A percentile compares a stretch with the other conserved stretches of the same genome.
These are phyloP conservation scores for Leccinum variabile DNA, from an alignment of 1,284 basidiomycete species.

Conservation along the genomic window DNA sequence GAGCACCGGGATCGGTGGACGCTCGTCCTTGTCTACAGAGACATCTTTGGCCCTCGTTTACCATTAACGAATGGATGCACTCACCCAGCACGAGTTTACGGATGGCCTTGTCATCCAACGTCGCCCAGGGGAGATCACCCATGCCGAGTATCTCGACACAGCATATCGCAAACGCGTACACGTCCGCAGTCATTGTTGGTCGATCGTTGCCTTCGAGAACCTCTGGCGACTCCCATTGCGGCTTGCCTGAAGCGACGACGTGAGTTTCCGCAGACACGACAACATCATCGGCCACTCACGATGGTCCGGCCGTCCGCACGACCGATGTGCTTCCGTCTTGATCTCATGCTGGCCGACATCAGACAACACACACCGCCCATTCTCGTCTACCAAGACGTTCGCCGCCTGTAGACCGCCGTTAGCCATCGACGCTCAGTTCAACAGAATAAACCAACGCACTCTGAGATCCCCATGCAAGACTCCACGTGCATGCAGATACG, in stretches of 20 bases:
- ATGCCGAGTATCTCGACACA: slow-evolving; percentile 69
- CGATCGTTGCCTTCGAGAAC: slow-evolving; percentile 59
- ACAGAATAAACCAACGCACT: slow-evolving; percentile 32
- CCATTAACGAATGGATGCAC: slow-evolving; percentile 16
- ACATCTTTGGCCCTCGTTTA: slow-evolving; percentile 3
- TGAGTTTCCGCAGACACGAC: not conserved
- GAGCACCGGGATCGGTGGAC: slow-evolving; percentile 48
- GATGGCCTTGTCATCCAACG: slow-evolving; percentile 58
- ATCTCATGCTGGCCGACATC: slow-evolving; percentile 82
- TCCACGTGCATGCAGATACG: slow-evolving; percentile 63
- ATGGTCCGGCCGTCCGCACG: slow-evolving; percentile 52
- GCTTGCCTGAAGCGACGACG: slow-evolving; percentile 40
- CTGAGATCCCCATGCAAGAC: slow-evolving; percentile 77
- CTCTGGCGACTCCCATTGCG: slow-evolving; percentile 77
- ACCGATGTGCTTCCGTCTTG: slow-evolving; percentile 63
- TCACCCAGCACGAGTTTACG: slow-evolving; percentile 60
- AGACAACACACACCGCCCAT: slow-evolving; percentile 64
- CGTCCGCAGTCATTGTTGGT: slow-evolving; percentile 66
- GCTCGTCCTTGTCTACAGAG: slow-evolving; percentile 51
- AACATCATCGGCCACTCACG: slow-evolving; percentile 43
- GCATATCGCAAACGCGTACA: slow-evolving; percentile 73
- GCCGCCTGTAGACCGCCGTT: slow-evolving; percentile 47
- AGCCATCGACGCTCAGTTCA: not conserved
- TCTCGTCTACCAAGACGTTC: slow-evolving; percentile 73
- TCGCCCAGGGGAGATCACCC: slow-evolving; percentile 62